These are phyloP conservation scores for Thraustochytrium sp. DNA, from an alignment of 352 stramenopile genomes.

Conservation along the genomic window DNA sequence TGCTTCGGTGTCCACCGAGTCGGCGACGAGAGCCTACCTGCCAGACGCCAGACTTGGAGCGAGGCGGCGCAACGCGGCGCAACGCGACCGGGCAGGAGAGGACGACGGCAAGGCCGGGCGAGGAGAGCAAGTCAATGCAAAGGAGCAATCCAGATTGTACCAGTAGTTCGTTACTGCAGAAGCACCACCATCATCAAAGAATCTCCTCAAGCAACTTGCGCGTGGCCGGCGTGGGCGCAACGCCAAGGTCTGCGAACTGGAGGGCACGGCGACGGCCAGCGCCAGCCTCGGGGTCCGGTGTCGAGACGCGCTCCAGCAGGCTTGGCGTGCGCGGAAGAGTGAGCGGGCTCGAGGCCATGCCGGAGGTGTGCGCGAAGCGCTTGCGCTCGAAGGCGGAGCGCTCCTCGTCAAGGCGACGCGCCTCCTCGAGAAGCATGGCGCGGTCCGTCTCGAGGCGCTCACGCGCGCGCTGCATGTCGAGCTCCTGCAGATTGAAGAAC, in stretches of 20 bases:
- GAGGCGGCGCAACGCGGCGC: no score
- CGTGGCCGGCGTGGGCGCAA: conserved; percentile 13
- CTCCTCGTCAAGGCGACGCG: not conserved
- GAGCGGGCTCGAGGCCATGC: not conserved
- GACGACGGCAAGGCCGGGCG: no score
- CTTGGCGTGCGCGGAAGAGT: not conserved
- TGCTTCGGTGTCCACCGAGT: no score
- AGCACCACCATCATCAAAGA: no score
- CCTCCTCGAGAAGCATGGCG: not conserved
- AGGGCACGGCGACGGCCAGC: not conserved
- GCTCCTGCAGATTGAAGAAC: not conserved
- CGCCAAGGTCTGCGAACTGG: not conserved
- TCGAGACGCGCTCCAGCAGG: not conserved
- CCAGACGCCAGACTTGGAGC: no score
- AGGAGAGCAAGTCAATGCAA: no score
- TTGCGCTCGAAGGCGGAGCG: not conserved
- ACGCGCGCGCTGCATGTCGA: not conserved
- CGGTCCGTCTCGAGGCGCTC: not conserved
- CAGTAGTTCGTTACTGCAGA: no score
- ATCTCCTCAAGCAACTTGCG: conserved; percentile 3
- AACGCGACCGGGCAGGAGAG: no score
- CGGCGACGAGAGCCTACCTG: no score
- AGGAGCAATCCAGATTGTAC: no score
- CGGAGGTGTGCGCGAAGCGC: not conserved
- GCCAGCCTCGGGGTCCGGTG: not conserved